Conservation (phyloP, 2,329 filamentous ascomycete species). For the Lachnellula subtilissima region DNA sequence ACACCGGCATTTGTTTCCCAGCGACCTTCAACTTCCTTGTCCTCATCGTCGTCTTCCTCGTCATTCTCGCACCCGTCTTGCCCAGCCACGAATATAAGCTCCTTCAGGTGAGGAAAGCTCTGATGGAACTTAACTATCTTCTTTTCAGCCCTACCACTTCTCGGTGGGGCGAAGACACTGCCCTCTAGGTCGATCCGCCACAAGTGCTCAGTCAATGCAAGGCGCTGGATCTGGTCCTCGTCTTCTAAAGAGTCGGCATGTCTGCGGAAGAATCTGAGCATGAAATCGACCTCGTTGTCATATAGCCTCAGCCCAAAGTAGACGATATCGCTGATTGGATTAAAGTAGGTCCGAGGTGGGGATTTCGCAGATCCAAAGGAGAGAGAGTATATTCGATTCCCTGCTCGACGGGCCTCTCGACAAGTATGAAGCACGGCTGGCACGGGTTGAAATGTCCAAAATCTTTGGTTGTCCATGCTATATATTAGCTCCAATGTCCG, state of each 20-base stretch:
- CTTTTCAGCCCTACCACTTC: neutral
- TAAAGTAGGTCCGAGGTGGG: constrained; percentile 10
- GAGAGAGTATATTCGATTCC: constrained; percentile 4
- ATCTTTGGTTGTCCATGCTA: neutral
- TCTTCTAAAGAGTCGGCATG: neutral
- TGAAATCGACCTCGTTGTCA: constrained; percentile 4
- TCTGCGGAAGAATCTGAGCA: constrained; percentile 2
- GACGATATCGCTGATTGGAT: constrained; percentile 5
- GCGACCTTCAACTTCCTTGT: neutral
- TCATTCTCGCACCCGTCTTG: neutral
- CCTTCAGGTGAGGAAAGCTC: constrained; percentile 3
- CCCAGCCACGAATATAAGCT: constrained; percentile 2
- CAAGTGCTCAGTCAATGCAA: constrained; percentile 6
- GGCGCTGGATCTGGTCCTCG: constrained; percentile 5
- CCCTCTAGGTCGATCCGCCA: neutral
- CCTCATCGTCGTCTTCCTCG: neutral
- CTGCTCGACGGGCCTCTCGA: constrained; percentile 6
- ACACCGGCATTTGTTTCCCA: neutral
- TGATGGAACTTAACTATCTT: neutral
- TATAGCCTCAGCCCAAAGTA: constrained; percentile 8
- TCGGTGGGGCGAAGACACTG: neutral
- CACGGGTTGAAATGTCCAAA: constrained; percentile 1
- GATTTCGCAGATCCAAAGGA: constrained; percentile 5
- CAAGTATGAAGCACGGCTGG: constrained; percentile 6
- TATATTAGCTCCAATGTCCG: constrained; percentile 33